phyloP scores from a whole-genome alignment of 2,329 filamentous ascomycete genomes.

The Metarhizium rileyi region DNA sequence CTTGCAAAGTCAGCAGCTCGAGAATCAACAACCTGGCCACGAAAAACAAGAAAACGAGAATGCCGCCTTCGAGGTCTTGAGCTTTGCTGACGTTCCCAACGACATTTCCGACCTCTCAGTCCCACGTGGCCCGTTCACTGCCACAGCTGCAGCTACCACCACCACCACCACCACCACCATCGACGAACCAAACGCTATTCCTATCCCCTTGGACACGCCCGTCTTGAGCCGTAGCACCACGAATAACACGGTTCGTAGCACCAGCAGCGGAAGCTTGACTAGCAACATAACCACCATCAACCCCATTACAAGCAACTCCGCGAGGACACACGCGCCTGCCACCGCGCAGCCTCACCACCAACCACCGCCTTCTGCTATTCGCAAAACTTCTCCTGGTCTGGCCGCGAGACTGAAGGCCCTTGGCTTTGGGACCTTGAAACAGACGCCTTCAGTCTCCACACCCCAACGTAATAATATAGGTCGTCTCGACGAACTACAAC shows the following conservation, averaged over 20 bases:
- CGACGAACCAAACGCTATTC: conserved; percentile 2
- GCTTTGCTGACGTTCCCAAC: conserved; percentile 19
- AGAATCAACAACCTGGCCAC: neutral
- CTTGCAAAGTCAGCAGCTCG: neutral
- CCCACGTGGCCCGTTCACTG: conserved; percentile 18
- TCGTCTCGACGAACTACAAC: conserved; percentile 59
- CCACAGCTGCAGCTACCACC: conserved; percentile 13
- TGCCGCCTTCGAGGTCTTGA: conserved; percentile 16
- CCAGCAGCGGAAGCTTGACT: conserved; percentile 4
- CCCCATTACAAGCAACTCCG: conserved; percentile 6
- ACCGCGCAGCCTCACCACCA: conserved; percentile 13
- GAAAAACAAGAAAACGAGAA: neutral
- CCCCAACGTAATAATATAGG: conserved; percentile 43
- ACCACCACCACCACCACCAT: conserved; percentile 1
- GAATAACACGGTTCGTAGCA: conserved; percentile 1
- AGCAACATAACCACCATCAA: neutral
- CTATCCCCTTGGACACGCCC: conserved; percentile 6
- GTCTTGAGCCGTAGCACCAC: conserved; percentile 7
- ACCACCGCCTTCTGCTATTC: conserved; percentile 23
- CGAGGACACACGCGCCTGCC: conserved; percentile 16
- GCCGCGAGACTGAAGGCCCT: conserved; percentile 56
- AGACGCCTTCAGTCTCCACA: conserved; percentile 18
- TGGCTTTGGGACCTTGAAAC: conserved; percentile 43
- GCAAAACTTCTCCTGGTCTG: conserved; percentile 54
- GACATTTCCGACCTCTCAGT: conserved; percentile 17